phyloP scores from a whole-genome alignment of 208 protist genomes.

The Phytomonas sp. region DNA sequence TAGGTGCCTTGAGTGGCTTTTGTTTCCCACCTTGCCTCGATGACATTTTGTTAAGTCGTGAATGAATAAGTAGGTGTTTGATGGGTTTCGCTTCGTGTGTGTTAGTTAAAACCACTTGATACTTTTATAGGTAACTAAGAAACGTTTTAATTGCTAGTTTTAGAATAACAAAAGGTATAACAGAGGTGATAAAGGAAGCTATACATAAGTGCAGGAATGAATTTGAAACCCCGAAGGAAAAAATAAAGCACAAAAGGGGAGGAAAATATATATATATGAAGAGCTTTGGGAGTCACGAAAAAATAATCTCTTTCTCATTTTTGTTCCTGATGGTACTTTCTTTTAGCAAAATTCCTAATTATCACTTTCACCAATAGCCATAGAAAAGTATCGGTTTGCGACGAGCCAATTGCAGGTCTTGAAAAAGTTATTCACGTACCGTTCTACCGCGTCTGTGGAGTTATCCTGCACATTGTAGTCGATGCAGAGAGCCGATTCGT shows the following conservation, averaged over 20 bases:
- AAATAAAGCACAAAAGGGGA: constrained; percentile 2
- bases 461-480: constrained; percentile 36
- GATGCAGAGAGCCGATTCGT: constrained; percentile 46
- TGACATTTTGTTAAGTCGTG: constrained; percentile 34
- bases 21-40: constrained; percentile 84
- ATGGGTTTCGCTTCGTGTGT: constrained; percentile 12
- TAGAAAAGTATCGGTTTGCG: constrained; percentile 49
- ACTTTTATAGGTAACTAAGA: not conserved
- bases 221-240: constrained; percentile 15
- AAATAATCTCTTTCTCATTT: constrained; percentile 9
- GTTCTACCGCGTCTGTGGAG: constrained; percentile 28
- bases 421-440: constrained; percentile 78
- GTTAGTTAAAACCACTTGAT: constrained; percentile 7
- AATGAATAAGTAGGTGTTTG: constrained; percentile 2
- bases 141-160: not conserved
- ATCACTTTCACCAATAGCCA: not conserved
- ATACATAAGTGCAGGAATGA: not conserved
- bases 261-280: not conserved
- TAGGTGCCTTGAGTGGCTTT: constrained; percentile 84
- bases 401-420: constrained; percentile 80
- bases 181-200: constrained; percentile 11
- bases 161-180: constrained; percentile 5
- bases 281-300: not conserved
- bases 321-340: constrained; percentile 5
- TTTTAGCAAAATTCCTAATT: not conserved